These are phyloP conservation scores for Acer saccharum DNA, from an alignment of 345 rosid species.

Conservation along the genomic window DNA sequence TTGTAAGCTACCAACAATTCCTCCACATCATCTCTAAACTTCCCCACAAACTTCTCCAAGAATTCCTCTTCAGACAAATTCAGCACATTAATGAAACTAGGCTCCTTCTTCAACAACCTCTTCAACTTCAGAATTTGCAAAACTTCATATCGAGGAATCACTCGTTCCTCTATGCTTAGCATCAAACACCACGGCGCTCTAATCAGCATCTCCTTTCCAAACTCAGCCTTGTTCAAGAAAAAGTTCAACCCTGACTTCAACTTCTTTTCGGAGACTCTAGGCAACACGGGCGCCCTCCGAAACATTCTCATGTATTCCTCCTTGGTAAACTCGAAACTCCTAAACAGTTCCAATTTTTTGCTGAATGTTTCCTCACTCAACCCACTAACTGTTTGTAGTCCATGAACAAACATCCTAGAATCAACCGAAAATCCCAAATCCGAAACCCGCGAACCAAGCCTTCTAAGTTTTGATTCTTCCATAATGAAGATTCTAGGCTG, in stretches of 20 bases:
- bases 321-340: slow-evolving; percentile 34
- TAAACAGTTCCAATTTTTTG: slow-evolving; percentile 31
- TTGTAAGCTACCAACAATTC: too few species aligned
- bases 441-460: slow-evolving; percentile 19
- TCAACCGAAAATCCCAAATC: slow-evolving; percentile 39
- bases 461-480: slow-evolving; percentile 21
- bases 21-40: too few species aligned
- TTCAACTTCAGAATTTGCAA: slow-evolving; percentile 34
- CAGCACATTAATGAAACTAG: slow-evolving; percentile 8
- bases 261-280: slow-evolving; percentile 30
- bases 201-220: slow-evolving; percentile 28
- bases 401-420: slow-evolving; percentile 49
- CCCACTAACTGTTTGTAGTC: slow-evolving; percentile 28
- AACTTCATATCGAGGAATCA: slow-evolving; percentile 40
- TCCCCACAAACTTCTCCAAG: too few species aligned
- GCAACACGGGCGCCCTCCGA: slow-evolving; percentile 31
- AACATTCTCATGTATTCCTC: slow-evolving; percentile 30
- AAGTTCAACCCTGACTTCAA: slow-evolving; percentile 35
- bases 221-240: slow-evolving; percentile 25
- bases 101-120: slow-evolving; percentile 32
- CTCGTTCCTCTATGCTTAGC: slow-evolving; percentile 36
- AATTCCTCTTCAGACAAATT: slow-evolving; percentile 17
- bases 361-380: slow-evolving; percentile 28
- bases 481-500: slow-evolving; percentile 35
- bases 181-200: slow-evolving; percentile 22